Base-by-base conservation (phyloP, 768 basidiomycete species). In the Termitomyces sp. region DNA sequence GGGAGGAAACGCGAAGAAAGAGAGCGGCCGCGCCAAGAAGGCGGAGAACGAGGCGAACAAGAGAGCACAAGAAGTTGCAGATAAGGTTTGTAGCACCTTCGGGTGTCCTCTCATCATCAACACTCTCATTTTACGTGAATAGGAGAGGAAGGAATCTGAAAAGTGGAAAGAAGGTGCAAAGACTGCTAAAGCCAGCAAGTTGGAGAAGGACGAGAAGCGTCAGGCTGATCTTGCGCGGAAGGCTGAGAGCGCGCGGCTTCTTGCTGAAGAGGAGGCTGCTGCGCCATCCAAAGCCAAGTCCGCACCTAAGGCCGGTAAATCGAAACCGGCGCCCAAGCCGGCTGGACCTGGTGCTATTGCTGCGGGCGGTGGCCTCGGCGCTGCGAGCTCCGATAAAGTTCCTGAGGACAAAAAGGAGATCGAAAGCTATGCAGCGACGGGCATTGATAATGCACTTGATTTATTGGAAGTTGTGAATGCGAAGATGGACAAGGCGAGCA, bases 1-100 rank as follows among this genome's bases (percentile, higher is more conserved):
- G 74, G 91, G 88, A 63, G 86, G 82, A 67, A 96, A 94, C 79
- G 80, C 92, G 60, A 97, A 96, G 87, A 96, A 96, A 73, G 95
- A 96, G 74, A 76, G 85, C 46, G 94, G 95, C 4, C 76, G 91
- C 57, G 90, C 94, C 0, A 95, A 93, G 77, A 97, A 97, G 73
- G 92, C 92, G 28, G 91, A 95, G 70, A 95, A 94, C 70, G 92
- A 93, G 70, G 79, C 84, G 9, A 92, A 89, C 80, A 95, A 94
- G 74, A 81, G 84, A 63, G 84, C 82, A 7, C 80, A 78, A 4
- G 86, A 80, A 0, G 80, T 78, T 12, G 80, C 79, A 8, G 90
- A 86, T 13, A 87, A 83, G 76, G 92, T 87, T 54, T 52, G 71
- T 48, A 9, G 16, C 7, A 3, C 15, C 36, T 33, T 22, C 1